Base-by-base conservation (phyloP, 495 filamentous ascomycete species). In the Astrothelium subdiscretum region DNA sequence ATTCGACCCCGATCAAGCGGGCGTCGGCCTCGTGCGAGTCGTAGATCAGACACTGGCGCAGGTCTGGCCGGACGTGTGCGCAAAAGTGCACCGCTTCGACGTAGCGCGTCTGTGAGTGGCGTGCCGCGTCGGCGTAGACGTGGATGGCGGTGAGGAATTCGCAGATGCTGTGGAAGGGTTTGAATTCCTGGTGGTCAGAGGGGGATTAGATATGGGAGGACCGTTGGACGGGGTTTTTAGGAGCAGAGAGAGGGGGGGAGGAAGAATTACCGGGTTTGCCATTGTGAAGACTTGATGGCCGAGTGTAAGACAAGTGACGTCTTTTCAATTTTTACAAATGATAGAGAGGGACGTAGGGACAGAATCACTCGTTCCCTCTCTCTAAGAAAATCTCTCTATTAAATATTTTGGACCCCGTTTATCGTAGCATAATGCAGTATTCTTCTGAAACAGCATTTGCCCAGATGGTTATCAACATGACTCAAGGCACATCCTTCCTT, bases 41-140 rank as follows among this genome's bases (percentile, higher is more conserved):
- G 61, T 69, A 69, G 32, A 67, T 62, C 12, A 67, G 58, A 42
- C 67, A 69, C 54, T 67, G 67, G n/a, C 67, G 58, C 5, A 67
- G 57, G 44, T 61, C 61, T 44, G 63, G 60, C 18, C 62, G 38
- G 18, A 66, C 42, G 48, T 69, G 67, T 2, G 67, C 38, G 59
- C 66, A 69, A 44, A 65, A 69, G 43, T 67, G 67, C 2, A 32
- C 59, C 18, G 67, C 65, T 48, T 67, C 65, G 18, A 69, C 65
- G 31, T 43, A 52, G 15, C 65, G 57, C 3, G 44, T 62, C 12
- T n/a, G 42, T 15, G 31, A 59, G 20, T 32, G 12, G 13, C 43
- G 29, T 15, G 65, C 58, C 20, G 54, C 59, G 32, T 62, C 65
- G 31, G 65, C 31, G 38, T 66, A 67, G 11, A 67, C 59, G 67